phyloP scores from a whole-genome alignment of 805 yeast genomes.

The Lachancea fermentati region DNA sequence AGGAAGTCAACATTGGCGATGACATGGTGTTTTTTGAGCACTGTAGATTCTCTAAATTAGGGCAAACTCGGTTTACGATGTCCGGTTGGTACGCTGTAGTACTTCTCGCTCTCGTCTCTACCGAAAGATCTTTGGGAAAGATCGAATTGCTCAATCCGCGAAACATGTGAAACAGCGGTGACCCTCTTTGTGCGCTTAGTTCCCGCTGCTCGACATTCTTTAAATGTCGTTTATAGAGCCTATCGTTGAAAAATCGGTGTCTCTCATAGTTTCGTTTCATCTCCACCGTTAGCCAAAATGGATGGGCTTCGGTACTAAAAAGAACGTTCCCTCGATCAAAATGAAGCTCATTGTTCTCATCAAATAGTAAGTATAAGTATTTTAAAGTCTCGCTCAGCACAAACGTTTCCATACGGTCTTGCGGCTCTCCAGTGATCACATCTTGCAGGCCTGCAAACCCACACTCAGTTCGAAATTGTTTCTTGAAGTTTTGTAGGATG shows the following conservation, averaged over 20 bases:
- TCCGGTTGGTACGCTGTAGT: no score
- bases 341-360: slow-evolving; percentile 56
- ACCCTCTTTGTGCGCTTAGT: no score
- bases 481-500: slow-evolving; percentile 49
- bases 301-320: slow-evolving; percentile 90
- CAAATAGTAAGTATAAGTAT: slow-evolving; percentile 75
- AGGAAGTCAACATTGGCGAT: slow-evolving; percentile 3
- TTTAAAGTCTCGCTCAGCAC: slow-evolving; percentile 83
- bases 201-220: no score
- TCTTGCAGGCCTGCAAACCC: slow-evolving; percentile 80
- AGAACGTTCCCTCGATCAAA: slow-evolving; percentile 36
- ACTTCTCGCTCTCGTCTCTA: slow-evolving; percentile 11
- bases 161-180: no score
- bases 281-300: slow-evolving; percentile 59
- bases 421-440: slow-evolving; percentile 52
- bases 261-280: slow-evolving; percentile 26
- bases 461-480: slow-evolving; percentile 53
- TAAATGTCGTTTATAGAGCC: no score
- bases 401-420: slow-evolving; percentile 88
- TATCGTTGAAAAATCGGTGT: slow-evolving; percentile 19
- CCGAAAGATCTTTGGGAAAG: neutral
- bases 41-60: slow-evolving; percentile 4
- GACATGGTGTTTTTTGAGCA: neutral
- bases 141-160: no score
- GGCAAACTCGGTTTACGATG: slow-evolving; percentile 4